A percentile compares a stretch with the other conserved stretches of the same genome.
These are phyloP conservation scores for Aspergillus nidulans DNA, from an alignment of 495 filamentous ascomycete genomes.

Conservation along the genomic window DNA sequence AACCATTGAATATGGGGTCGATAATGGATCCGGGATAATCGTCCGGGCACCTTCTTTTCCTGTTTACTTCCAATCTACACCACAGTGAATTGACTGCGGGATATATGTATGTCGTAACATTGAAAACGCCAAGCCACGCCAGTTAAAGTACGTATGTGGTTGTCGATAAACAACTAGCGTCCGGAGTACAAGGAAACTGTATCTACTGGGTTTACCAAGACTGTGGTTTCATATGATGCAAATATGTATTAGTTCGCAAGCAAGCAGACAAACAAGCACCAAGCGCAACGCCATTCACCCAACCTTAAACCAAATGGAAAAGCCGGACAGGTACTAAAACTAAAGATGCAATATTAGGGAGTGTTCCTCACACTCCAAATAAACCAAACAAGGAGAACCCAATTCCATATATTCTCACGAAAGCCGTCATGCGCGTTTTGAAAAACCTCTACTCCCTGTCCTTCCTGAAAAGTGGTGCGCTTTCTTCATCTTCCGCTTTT, in stretches of 20 bases:
- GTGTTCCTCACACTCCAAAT: background rate
- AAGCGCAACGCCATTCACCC: background rate
- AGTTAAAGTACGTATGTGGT: no score
- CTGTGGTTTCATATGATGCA: background rate
- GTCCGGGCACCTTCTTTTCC: background rate
- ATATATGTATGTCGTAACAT: no score
- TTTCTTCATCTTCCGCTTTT: conserved; percentile 36
- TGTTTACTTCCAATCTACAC: background rate
- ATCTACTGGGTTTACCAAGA: background rate
- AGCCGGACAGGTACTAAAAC: background rate
- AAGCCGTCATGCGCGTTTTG: background rate
- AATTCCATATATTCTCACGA: background rate
- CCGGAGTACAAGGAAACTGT: no score
- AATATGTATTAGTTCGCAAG: no score
- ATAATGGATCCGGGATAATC: background rate
- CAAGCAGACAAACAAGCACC: background rate
- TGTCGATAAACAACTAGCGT: no score
- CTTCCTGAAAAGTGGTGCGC: conserved; percentile 25
- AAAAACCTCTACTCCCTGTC: conserved; percentile 11
- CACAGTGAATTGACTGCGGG: background rate
- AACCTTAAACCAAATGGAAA: background rate
- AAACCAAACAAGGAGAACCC: background rate
- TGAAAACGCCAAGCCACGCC: no score
- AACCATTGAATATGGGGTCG: background rate
- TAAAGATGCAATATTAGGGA: background rate